Evolutionary conservation across 148 eudicot genomes (phyloP), one percentile per base, ranked within the genome.

Genomic region (Arctostaphylos glauca): DNA sequence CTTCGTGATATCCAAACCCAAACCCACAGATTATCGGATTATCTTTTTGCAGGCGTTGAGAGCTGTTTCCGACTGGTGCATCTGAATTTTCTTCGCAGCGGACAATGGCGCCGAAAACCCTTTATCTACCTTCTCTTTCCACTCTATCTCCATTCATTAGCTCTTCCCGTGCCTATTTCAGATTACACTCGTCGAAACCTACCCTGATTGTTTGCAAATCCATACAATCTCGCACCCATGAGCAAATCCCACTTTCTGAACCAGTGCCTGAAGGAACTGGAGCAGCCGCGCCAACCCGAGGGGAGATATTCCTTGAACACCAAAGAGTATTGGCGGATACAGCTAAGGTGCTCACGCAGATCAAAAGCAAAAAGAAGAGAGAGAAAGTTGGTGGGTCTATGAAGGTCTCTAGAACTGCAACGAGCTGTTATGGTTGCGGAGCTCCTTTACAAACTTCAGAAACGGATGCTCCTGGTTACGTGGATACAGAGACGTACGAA

Each of bases 341-440:
- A 3, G 80, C 86, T 76, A 8, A 77, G 81, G 89, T 89, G 50
- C 74, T 84, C 77, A 84, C 80, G 38, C 84, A 66, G 23, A 79
- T 54, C 67, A 91, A 88, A 88, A 88, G 83, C 87, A 90, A 86
- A 82, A 93, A 84, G 83, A 87, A 85, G 81, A 90, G 86, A 85
- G 86, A 88, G 87, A 88, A 83, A 77, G 62, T 23, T 6, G 87
- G 80, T 77, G 87, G 89, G 86, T 77, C 83, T 12, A 9, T 81
- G 56, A 91, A 90, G 79, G 81, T 49, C 38, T 31, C 86, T 16
- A 80, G 82, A n/a, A 46, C 56, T 4, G 86, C 83, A 75, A 84
- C 81, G 75, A 84, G 87, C 81, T 96, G 99, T 85, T 96, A 96
- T 80, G 99, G 99, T 9, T 94, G 99, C 79, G 99, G 99, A 79